Base-by-base conservation (phyloP, 805 yeast species). In the Pichia scutulata region DNA sequence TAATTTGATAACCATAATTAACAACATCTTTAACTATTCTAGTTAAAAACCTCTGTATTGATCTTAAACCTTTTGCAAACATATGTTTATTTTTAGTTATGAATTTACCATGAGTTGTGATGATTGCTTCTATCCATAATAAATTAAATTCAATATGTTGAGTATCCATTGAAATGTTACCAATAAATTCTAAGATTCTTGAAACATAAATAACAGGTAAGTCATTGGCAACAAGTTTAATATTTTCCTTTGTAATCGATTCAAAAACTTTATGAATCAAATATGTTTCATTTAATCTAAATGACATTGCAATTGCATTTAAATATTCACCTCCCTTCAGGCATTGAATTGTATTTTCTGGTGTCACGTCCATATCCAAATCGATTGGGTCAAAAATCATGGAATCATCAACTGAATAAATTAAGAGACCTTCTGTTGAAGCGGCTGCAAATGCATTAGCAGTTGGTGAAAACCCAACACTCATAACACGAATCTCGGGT, bases 351-450 rank as follows among this genome's bases (percentile, higher is more conserved):
- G 89, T 84, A 6, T 86, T 71, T 43, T 80, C 86, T 1, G 96
- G 95, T 0, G 99, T 93, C 26, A 92, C 81, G 59, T 93, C 98
- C 44, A 89, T 73, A 63, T 92, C 98, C 62, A 93, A 75, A 65
- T 93, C 98, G 64, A 88, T 88, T 33, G 99, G 99, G 71, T 93
- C 99, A 63, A 93, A 93, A 26, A 82, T 70, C 46, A 84, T 68
- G 12, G 78, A 70, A 46, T 82, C 82, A 65, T 92, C 95, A 39
- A 89, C 78, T 1, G 96, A 84, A 64, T 78, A 93, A 1, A 93
- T 72, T 50, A 89, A 71, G 43, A 93, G 70, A 9, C 99, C 99
- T 65, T 92, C 98, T 0, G 99, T 93, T 0, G 97, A 83, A 0
- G 97, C 93, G 41, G 95, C 96, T 1, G 96, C 93, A 73, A 93